These are phyloP conservation scores for Tricholoma sp. DNA, from an alignment of 768 basidiomycete genomes.

Conservation along the genomic window DNA sequence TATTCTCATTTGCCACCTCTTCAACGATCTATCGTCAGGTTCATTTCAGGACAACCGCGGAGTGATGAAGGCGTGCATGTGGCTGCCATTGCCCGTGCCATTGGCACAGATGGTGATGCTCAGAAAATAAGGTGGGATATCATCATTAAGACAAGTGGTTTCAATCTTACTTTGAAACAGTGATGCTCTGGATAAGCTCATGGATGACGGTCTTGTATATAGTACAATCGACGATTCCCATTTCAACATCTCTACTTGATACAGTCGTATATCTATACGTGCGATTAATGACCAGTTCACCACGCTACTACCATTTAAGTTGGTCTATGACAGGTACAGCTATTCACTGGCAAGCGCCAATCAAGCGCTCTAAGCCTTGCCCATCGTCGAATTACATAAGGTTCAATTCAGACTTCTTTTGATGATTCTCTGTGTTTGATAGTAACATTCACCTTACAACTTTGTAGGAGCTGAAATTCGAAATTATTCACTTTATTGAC, in stretches of 20 bases:
- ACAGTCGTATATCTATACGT: background rate
- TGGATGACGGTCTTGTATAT: constrained; percentile 77
- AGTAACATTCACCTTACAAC: too few relatives aligned
- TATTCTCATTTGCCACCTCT: constrained; percentile 54
- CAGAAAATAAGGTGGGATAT: constrained; percentile 53
- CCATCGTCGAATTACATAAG: too few relatives aligned
- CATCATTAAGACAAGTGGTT: background rate
- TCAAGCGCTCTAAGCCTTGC: too few relatives aligned
- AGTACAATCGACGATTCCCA: constrained; percentile 83
- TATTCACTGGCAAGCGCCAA: too few relatives aligned
- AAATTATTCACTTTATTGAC: too few relatives aligned
- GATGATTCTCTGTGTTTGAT: too few relatives aligned
- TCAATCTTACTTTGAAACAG: constrained; percentile 29
- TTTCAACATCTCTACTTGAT: constrained; percentile 48
- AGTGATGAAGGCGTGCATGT: constrained; percentile 71
- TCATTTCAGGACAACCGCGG: constrained; percentile 46
- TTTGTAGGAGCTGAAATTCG: too few relatives aligned
- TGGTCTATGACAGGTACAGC: too few relatives aligned
- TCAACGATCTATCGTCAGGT: constrained; percentile 62
- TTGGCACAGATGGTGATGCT: constrained; percentile 47
- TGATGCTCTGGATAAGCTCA: constrained; percentile 67
- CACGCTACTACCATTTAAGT: background rate
- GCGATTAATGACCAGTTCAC: background rate
- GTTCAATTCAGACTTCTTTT: too few relatives aligned
- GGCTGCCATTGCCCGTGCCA: constrained; percentile 59